A percentile compares a stretch with the other conserved stretches of the same genome.
Evolutionary conservation across 2,329 filamentous ascomycete genomes (phyloP).

Genomic region (Fusarium coffeatum): DNA sequence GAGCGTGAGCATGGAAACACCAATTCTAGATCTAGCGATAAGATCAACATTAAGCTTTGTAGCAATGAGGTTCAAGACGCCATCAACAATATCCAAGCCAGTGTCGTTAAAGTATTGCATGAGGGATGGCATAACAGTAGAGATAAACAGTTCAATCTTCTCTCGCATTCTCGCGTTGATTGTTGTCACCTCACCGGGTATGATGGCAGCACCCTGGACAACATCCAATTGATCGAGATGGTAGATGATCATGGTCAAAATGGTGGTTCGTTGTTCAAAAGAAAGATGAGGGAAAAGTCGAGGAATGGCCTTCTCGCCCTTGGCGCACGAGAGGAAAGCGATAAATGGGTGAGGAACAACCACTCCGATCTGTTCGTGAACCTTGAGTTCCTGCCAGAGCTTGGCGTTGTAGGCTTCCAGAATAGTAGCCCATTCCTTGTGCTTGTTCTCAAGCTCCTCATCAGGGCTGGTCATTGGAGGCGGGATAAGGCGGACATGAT

Average conservation of each 20-base stretch:
- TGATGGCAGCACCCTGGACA: slow-evolving; percentile 81
- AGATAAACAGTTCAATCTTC: slow-evolving; percentile 90
- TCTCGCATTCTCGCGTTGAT: slow-evolving; percentile 84
- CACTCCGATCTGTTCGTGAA: slow-evolving; percentile 87
- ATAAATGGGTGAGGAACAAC: slow-evolving; percentile 92
- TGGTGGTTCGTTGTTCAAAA: slow-evolving; percentile 91
- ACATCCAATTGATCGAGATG: slow-evolving; percentile 94
- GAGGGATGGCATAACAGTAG: slow-evolving; percentile 88
- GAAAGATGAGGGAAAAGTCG: slow-evolving; percentile 94
- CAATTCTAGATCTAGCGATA: slow-evolving; percentile 88
- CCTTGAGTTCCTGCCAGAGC: slow-evolving; percentile 88
- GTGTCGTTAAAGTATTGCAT: slow-evolving; percentile 93
- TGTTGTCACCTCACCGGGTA: slow-evolving; percentile 75
- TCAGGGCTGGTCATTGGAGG: slow-evolving; percentile 68
- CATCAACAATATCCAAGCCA: slow-evolving; percentile 89
- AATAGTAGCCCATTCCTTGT: slow-evolving; percentile 75
- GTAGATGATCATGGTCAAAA: slow-evolving; percentile 94
- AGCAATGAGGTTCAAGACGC: slow-evolving; percentile 85
- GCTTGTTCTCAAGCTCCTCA: slow-evolving; percentile 75
- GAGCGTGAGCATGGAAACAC: slow-evolving; percentile 90
- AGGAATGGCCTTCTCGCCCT: slow-evolving; percentile 95
- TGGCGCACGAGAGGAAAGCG: slow-evolving; percentile 90
- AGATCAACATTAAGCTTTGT: slow-evolving; percentile 84
- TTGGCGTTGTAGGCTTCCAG: slow-evolving; percentile 78
- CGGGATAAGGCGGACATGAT: slow-evolving; percentile 86